phyloP scores from a whole-genome alignment of 225 moss, liverwort and hornwort genomes.

The Lunularia cruciata region DNA sequence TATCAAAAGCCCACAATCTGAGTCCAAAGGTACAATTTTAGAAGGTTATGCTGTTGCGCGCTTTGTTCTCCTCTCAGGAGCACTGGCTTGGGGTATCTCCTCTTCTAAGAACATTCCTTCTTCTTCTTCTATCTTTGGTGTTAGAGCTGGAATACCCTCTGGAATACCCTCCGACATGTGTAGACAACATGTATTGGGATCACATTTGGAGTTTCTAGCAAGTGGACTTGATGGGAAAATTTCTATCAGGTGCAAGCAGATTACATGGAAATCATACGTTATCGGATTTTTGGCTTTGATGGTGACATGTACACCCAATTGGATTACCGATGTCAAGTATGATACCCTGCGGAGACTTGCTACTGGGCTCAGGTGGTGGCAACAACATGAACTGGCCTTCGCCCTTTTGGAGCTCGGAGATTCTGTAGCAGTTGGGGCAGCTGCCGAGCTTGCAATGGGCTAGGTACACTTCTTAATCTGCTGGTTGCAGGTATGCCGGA shows the following conservation, averaged over 20 bases:
- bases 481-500: too few species aligned
- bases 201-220: conserved; percentile 80
- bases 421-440: conserved; percentile 61
- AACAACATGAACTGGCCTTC: conserved; percentile 84
- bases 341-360: conserved; percentile 71
- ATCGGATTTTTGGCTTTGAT: conserved; percentile 74
- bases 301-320: conserved; percentile 79
- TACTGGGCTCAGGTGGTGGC: conserved; percentile 82
- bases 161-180: conserved; percentile 64
- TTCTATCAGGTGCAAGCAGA: conserved; percentile 60
- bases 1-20: conserved; percentile 42
- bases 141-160: conserved; percentile 21
- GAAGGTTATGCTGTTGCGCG: conserved; percentile 84
- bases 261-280: conserved; percentile 83
- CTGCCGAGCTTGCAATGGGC: conserved; percentile 60
- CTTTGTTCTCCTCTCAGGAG: conserved; percentile 79
- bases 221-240: conserved; percentile 68
- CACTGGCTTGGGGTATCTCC: conserved; percentile 76
- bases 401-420: conserved; percentile 80
- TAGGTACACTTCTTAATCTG: too few species aligned
- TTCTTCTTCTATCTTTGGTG: conserved; percentile 35
- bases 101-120: conserved; percentile 39
- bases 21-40: conserved; percentile 54
- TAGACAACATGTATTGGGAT: conserved; percentile 63
- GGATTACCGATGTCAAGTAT: conserved; percentile 76